phyloP scores from a whole-genome alignment of 2,329 filamentous ascomycete genomes.

The Penicillium italicum region DNA sequence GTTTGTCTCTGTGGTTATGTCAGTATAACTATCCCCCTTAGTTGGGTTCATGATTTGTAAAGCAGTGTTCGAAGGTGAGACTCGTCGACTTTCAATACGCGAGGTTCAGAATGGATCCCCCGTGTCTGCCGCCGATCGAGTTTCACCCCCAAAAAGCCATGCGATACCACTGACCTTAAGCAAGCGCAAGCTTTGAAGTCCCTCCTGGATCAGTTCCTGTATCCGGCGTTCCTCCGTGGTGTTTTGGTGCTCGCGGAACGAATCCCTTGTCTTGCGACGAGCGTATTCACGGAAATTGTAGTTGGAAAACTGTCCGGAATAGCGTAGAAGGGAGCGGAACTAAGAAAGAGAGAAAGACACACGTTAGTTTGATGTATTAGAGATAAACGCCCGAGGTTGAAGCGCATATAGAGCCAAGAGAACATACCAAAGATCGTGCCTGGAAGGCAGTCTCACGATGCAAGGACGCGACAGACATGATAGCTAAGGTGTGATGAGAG shows the following conservation, averaged over 20 bases:
- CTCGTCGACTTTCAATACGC: neutral
- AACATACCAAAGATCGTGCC: slow-evolving; percentile 46
- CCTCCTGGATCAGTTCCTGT: slow-evolving; percentile 86
- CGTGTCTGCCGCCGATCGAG: neutral
- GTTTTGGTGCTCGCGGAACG: slow-evolving; percentile 74
- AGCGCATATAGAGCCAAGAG: neutral
- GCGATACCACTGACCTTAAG: slow-evolving; percentile 68
- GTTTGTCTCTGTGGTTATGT: slow-evolving; percentile 77
- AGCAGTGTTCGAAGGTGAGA: neutral
- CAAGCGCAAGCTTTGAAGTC: slow-evolving; percentile 78
- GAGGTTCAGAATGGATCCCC: neutral
- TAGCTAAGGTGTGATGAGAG: slow-evolving; percentile 7
- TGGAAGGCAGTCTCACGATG: slow-evolving; percentile 46
- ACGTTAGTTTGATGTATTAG: neutral
- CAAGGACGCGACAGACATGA: slow-evolving; percentile 45
- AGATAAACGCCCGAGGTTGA: neutral
- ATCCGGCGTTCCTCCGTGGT: slow-evolving; percentile 71
- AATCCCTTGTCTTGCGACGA: slow-evolving; percentile 81
- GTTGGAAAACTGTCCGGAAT: slow-evolving; percentile 79
- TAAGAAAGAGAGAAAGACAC: slow-evolving; percentile 35
- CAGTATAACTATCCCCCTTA: slow-evolving; percentile 24
- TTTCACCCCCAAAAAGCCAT: neutral
- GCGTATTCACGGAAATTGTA: slow-evolving; percentile 99
- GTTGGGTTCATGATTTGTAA: neutral
- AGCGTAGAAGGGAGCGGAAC: slow-evolving; percentile 90